phyloP scores from a whole-genome alignment of 2,329 filamentous ascomycete genomes.

The Lachnellula cervina region DNA sequence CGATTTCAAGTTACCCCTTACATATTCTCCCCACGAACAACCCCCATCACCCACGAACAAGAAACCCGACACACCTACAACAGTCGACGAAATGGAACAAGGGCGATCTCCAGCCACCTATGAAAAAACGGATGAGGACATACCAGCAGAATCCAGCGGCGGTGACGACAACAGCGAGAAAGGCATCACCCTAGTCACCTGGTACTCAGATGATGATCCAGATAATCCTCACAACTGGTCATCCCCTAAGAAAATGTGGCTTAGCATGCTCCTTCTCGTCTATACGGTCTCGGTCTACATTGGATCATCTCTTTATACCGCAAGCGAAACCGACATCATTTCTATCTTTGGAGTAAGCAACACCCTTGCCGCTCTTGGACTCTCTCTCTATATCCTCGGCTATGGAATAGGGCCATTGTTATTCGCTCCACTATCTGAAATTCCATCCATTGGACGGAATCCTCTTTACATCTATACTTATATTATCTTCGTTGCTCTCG shows the following conservation, averaged over 20 bases:
- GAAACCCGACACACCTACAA: background rate
- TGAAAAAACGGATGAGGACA: background rate
- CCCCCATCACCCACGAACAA: background rate
- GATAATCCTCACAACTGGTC: slow-evolving; percentile 51
- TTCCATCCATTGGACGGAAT: slow-evolving; percentile 61
- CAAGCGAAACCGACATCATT: slow-evolving; percentile 43
- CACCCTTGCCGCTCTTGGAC: slow-evolving; percentile 48
- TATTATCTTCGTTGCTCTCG: slow-evolving; percentile 57
- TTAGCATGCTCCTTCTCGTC: slow-evolving; percentile 41
- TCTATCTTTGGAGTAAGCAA: slow-evolving; percentile 47
- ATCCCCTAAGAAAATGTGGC: slow-evolving; percentile 36
- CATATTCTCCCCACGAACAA: background rate
- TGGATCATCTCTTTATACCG: slow-evolving; percentile 42
- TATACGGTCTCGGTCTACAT: slow-evolving; percentile 55
- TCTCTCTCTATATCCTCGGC: slow-evolving; percentile 57
- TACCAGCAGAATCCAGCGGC: background rate
- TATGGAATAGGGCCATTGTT: slow-evolving; percentile 59
- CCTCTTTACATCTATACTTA: slow-evolving; percentile 62
- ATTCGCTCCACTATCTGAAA: slow-evolving; percentile 61
- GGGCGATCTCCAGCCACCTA: background rate
- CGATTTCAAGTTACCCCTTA: background rate
- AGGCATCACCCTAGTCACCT: slow-evolving; percentile 42
- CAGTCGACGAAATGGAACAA: background rate
- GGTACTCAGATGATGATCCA: slow-evolving; percentile 48
- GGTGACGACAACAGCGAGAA: background rate